These are phyloP conservation scores for Pseudognaphalium luteoalbum DNA, from an alignment of 129 eudicot species.

Conservation along the genomic window DNA sequence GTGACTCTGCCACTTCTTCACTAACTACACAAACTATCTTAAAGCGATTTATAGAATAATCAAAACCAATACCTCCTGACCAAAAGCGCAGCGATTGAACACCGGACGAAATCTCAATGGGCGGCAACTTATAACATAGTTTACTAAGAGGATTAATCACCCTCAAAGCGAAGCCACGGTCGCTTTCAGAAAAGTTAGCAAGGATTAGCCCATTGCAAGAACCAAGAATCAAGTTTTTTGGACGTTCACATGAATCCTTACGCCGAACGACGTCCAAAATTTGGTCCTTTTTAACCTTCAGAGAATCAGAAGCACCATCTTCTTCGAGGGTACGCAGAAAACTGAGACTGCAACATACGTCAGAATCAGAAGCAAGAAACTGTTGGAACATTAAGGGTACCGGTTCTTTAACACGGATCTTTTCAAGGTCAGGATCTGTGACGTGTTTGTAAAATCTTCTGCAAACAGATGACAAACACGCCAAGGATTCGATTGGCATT, in stretches of 20 bases:
- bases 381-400: background rate
- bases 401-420: slow-evolving; percentile 3
- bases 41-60: slow-evolving; percentile 8
- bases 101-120: background rate
- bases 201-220: slow-evolving; percentile 17
- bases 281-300: background rate
- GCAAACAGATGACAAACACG: background rate
- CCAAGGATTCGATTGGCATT: background rate
- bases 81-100: background rate
- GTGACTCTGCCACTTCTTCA: background rate
- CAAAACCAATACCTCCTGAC: slow-evolving; percentile 19
- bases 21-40: background rate
- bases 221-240: background rate
- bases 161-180: background rate
- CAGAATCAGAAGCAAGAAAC: too few species aligned
- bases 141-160: slow-evolving; percentile 15
- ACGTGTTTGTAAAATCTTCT: background rate
- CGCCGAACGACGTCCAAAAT: background rate
- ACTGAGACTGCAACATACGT: background rate
- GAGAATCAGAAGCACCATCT: background rate
- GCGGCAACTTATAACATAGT: slow-evolving; percentile 6
- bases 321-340: background rate
- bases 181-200: too few species aligned
- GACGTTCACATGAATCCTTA: background rate
- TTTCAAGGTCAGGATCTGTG: background rate